Base-by-base conservation (phyloP, 176 grass and related monocot genomes). In the Juncus effusus region DNA sequence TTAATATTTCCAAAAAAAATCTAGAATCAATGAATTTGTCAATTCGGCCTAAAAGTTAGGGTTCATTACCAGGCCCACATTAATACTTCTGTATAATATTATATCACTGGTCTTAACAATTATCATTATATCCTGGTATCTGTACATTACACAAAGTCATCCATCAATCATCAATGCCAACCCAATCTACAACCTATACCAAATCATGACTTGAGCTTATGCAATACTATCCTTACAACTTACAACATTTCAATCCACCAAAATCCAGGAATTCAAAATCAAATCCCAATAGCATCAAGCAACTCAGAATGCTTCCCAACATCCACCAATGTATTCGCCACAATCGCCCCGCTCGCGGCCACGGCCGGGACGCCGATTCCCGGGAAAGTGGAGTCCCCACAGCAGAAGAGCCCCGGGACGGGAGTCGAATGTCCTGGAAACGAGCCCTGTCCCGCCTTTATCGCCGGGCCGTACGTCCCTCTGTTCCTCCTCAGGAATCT, bases 391-490 rank as follows among this genome's bases (percentile, higher is more conserved):
- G 93, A 92, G 69, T 97, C 88, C 5, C 93, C 93, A 3, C 93
- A 97, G 80, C 93, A 97, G 67, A 92, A 97, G 7, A 97, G 83
- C 70, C 89, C 88, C 28, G 80, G 88, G 13, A 97, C 78, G 3
- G 85, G 85, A 38, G 93, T 97, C 60, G 88, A 72, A 59, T 97
- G 93, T 54, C 93, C 93, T 1, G 88, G 93, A 78, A 97, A 97
- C 14, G 88, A 83, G 35, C 75, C 94, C 59, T 97, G 77, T 67
- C 88, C 94, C 1, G 94, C 94, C 78, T 86, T 97, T 58, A 97
- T 92, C 54, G 88, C 94, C 9, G 94, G 94, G 40, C 94, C 94
- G 10, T 99, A 99, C 12, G 94, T 99, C 73, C 94, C 94, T 64
- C 77, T 73, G 61, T 99, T 99, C 67, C 85, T 84, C 60, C 85